These are phyloP conservation scores for Exsudoporus frostii DNA, from an alignment of 768 basidiomycete genomes.

Conservation along the genomic window DNA sequence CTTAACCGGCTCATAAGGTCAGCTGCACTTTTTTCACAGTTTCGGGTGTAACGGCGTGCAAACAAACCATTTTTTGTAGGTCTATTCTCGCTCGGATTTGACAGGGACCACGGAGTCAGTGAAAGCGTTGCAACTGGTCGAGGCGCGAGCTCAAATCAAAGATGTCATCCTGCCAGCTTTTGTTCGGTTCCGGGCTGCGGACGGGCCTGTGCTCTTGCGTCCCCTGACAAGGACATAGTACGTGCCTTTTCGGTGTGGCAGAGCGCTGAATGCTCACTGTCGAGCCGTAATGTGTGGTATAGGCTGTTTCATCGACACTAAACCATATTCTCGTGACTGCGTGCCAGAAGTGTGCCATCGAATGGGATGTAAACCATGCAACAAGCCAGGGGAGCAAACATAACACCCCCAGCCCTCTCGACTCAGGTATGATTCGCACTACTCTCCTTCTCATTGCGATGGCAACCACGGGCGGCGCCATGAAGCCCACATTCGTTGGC, in stretches of 20 bases:
- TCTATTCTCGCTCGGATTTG: neutral
- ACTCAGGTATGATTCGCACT: neutral
- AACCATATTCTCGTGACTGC: neutral
- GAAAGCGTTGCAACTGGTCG: neutral
- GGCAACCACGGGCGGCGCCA: neutral
- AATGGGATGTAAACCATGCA: neutral
- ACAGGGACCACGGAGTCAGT: neutral
- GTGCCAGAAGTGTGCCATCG: too few relatives aligned
- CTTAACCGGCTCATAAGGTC: neutral
- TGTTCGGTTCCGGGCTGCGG: neutral
- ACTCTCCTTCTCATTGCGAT: neutral
- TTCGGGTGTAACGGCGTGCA: neutral
- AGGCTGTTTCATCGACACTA: neutral
- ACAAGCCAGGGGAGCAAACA: too few relatives aligned
- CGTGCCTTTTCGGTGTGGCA: neutral
- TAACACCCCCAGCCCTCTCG: too few relatives aligned
- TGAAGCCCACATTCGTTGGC: neutral
- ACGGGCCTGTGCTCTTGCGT: too few relatives aligned
- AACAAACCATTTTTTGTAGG: neutral
- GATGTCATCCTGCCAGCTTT: neutral
- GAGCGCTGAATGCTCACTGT: neutral
- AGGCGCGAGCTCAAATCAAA: neutral
- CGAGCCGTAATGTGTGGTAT: neutral
- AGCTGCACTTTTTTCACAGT: neutral
- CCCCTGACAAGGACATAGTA: too few relatives aligned